phyloP scores from a whole-genome alignment of 306 rosid species.

The Gleditsia sinensis region DNA sequence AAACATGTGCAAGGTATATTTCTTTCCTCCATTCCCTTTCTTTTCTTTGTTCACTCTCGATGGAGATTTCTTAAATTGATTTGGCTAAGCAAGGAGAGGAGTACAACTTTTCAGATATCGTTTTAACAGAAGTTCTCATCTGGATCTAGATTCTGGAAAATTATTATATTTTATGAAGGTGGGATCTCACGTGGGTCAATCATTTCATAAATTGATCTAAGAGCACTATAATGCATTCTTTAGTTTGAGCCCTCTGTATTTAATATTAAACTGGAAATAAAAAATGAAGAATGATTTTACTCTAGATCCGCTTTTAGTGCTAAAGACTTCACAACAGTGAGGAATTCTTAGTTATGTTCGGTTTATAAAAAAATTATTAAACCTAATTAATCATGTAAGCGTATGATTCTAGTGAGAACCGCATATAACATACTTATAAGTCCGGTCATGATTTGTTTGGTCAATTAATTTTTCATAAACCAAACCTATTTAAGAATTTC shows the following conservation, averaged over 20 bases:
- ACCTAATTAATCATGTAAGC: no score
- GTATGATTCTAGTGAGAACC: no score
- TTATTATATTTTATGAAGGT: not conserved
- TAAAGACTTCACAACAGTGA: no score
- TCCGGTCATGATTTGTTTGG: no score
- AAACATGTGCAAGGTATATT: constrained; percentile 85
- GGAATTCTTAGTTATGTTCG: no score
- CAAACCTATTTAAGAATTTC: no score
- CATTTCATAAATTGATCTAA: constrained; percentile 22
- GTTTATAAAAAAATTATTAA: no score
- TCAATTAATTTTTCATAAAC: no score
- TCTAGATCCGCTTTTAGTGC: constrained; percentile 31
- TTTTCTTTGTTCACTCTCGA: not conserved
- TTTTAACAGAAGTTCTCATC: not conserved
- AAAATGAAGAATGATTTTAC: constrained; percentile 17
- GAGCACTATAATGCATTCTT: constrained; percentile 6
- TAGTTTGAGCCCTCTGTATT: not conserved
- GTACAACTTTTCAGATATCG: not conserved
- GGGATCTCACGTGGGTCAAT: constrained; percentile 15
- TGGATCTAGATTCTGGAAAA: not conserved
- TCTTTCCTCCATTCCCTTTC: not conserved
- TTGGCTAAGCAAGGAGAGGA: not conserved
- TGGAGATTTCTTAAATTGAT: not conserved
- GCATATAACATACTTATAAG: no score
- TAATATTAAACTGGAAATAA: not conserved